A percentile compares a stretch with the other conserved stretches of the same genome.
Conservation (phyloP, 352 stramenopile genomes). For the Phytophthora idaei region DNA sequence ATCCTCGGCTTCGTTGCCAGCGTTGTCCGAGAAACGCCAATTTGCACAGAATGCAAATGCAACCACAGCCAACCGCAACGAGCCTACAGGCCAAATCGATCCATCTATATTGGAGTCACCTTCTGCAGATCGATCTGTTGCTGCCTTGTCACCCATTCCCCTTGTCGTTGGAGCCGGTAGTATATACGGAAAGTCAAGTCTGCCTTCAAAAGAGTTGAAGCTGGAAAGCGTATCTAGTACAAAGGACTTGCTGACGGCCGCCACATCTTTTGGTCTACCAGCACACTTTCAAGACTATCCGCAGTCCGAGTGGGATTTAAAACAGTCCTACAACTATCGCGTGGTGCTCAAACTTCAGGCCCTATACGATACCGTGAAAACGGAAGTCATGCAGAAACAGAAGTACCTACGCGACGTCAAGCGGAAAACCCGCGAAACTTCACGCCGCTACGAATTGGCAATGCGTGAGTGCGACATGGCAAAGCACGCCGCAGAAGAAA, state of each 20-base stretch:
- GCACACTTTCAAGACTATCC: constrained; percentile 83
- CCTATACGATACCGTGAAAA: constrained; percentile 66
- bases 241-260: constrained; percentile 29
- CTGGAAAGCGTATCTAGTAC: constrained; percentile 34
- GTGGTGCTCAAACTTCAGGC: constrained; percentile 80
- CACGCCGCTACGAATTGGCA: constrained; percentile 60
- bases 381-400: constrained; percentile 69
- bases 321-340: constrained; percentile 80
- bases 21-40: constrained; percentile 23
- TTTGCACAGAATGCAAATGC: constrained; percentile 1
- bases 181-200: constrained; percentile 4
- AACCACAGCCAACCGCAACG: constrained; percentile 3
- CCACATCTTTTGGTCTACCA: constrained; percentile 63
- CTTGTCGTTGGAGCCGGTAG: not conserved
- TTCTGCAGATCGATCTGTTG: constrained; percentile 2
- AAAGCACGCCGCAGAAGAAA: constrained; percentile 75
- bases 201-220: constrained; percentile 27
- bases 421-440: constrained; percentile 67
- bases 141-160: not conserved
- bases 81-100: constrained; percentile 1
- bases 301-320: constrained; percentile 78
- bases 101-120: constrained; percentile 1
- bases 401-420: constrained; percentile 62
- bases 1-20: constrained; percentile 39
- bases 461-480: constrained; percentile 85